phyloP scores from a whole-genome alignment of 2,329 filamentous ascomycete genomes.

The Nemania sp. region DNA sequence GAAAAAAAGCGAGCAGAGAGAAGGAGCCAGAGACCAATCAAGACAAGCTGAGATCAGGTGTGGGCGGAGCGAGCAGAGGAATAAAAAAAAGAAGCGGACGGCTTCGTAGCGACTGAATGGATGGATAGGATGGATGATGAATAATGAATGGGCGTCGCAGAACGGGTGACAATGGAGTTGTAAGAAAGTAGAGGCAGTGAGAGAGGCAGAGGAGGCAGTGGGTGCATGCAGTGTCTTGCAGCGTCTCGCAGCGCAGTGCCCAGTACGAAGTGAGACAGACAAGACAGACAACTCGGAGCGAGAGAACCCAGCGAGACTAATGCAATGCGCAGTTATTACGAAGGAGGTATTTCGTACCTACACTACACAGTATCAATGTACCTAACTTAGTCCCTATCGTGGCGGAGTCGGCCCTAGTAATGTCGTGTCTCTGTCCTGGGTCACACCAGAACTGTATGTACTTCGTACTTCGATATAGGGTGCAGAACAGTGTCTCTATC shows the following conservation, averaged over 20 bases:
- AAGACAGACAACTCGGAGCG: too few relatives aligned
- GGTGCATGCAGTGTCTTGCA: too few relatives aligned
- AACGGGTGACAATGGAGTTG: background rate
- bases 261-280: too few relatives aligned
- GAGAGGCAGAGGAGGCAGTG: too few relatives aligned
- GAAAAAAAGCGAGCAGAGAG: too few relatives aligned
- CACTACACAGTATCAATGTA: too few relatives aligned
- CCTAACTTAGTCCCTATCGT: constrained; percentile 25
- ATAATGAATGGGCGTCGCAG: too few relatives aligned
- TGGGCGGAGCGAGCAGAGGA: background rate
- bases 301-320: constrained; percentile 21
- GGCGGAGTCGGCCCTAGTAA: constrained; percentile 32
- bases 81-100: background rate
- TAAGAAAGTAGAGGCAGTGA: constrained; percentile 18
- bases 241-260: too few relatives aligned
- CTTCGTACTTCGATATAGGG: too few relatives aligned
- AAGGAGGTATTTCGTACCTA: too few relatives aligned
- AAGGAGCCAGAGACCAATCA: constrained; percentile 7
- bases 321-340: constrained; percentile 29
- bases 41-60: constrained; percentile 4
- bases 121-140: background rate
- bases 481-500: too few relatives aligned
- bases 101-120: background rate
- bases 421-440: constrained; percentile 21
- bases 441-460: too few relatives aligned